Conservation (phyloP, 192 early-diverging fungal species). For the Thamnidium elegans region DNA sequence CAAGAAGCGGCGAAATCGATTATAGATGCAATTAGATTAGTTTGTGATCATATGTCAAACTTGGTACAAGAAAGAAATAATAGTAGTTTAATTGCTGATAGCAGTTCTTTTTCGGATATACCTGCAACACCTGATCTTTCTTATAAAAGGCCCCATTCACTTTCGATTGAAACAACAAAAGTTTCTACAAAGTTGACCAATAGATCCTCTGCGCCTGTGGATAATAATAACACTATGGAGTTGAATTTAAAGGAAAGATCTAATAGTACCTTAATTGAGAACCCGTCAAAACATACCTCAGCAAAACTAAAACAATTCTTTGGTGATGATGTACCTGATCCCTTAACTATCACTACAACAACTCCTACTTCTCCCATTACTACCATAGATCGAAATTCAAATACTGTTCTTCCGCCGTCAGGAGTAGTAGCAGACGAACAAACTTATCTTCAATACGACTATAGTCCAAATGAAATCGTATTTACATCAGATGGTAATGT, state of each 20-base stretch:
- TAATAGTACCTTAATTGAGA: no score
- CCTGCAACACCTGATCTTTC: no score
- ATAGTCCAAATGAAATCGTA: slow-evolving; percentile 66
- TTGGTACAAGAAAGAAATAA: slow-evolving; percentile 1
- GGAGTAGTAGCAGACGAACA: not conserved
- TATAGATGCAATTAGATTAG: slow-evolving; percentile 4
- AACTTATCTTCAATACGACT: slow-evolving; percentile 63
- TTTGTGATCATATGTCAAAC: slow-evolving; percentile 13
- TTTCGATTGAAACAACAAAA: not conserved
- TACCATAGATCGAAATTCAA: not conserved
- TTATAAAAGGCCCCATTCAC: no score
- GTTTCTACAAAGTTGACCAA: slow-evolving; percentile 8
- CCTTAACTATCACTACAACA: not conserved
- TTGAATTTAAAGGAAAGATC: not conserved
- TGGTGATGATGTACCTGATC: slow-evolving; percentile 49
- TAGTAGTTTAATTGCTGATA: not conserved
- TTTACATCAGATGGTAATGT: slow-evolving; percentile 87
- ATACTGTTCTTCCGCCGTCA: not conserved
- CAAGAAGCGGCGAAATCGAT: slow-evolving; percentile 1
- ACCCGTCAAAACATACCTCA: slow-evolving; percentile 2
- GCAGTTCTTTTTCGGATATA: no score
- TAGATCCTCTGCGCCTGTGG: slow-evolving; percentile 10
- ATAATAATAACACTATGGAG: not conserved
- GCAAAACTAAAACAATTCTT: slow-evolving; percentile 59
- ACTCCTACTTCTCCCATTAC: not conserved